Evolutionary conservation across 345 rosid species (phyloP).

Genomic region (Hibiscus tridactylites): DNA sequence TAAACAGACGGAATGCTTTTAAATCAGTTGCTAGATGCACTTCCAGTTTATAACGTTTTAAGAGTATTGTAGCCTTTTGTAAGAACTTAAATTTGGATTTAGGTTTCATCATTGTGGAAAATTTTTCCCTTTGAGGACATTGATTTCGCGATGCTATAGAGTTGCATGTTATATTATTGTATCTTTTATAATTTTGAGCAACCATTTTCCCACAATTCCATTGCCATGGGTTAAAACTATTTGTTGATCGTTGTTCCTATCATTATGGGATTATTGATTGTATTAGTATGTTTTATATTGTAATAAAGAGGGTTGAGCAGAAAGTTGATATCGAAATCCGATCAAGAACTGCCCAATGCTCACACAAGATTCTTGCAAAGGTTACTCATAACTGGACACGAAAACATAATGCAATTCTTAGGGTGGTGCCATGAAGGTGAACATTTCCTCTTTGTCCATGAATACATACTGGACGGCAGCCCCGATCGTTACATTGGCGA

Average conservation of each 20-base stretch:
- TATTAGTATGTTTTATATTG: not conserved
- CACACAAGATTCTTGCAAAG: conserved; percentile 27
- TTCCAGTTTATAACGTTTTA: not conserved
- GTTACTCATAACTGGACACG: conserved; percentile 34
- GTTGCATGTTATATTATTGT: not conserved
- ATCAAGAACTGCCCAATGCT: conserved; percentile 21
- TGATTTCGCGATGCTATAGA: not conserved
- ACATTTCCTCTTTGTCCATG: conserved; percentile 32
- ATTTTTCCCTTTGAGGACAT: not conserved
- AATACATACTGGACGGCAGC: conserved; percentile 33
- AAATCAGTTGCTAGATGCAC: not conserved
- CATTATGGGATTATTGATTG: conserved; percentile 2
- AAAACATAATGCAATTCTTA: conserved; percentile 35
- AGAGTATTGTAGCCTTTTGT: not conserved
- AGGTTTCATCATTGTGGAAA: not conserved
- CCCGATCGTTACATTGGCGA: conserved; percentile 32
- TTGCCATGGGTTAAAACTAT: not conserved
- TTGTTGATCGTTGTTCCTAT: conserved; percentile 13
- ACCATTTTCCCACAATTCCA: not conserved
- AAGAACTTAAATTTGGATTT: not conserved
- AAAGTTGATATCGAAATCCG: conserved; percentile 21
- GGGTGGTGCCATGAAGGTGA: conserved; percentile 38
- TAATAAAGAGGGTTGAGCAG: conserved; percentile 4
- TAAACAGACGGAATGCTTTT: not conserved
- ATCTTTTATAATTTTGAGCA: not conserved